Evolutionary conservation across 805 yeast species (phyloP).

Genomic region (Ogataea thermomethanolica): DNA sequence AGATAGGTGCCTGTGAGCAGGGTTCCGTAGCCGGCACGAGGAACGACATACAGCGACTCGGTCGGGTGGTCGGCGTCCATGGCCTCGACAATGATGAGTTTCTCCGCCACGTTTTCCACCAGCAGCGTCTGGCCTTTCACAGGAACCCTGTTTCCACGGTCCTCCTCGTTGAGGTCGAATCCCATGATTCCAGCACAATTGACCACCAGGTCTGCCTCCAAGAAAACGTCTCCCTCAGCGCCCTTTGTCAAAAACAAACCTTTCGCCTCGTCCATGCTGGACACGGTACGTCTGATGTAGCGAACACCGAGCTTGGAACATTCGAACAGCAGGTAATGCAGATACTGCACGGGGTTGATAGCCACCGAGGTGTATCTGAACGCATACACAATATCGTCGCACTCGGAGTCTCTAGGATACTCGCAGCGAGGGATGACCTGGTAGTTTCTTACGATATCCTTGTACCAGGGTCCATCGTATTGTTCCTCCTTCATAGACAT

Average conservation of each 20-base stretch:
- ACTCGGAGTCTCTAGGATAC: constrained; percentile 27
- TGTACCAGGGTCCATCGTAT: constrained; percentile 40
- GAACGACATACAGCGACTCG: constrained; percentile 56
- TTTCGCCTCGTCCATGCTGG: constrained; percentile 34
- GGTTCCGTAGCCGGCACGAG: constrained; percentile 65
- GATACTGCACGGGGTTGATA: constrained; percentile 54
- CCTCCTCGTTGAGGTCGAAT: constrained; percentile 41
- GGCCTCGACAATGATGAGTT: constrained; percentile 34
- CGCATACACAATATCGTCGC: constrained; percentile 40
- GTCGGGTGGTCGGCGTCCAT: constrained; percentile 32
- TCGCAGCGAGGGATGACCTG: constrained; percentile 29
- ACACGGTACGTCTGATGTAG: constrained; percentile 40
- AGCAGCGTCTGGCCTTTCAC: constrained; percentile 58
- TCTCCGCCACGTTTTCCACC: constrained; percentile 42
- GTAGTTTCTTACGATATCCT: constrained; percentile 35
- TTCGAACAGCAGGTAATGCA: constrained; percentile 47
- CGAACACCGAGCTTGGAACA: constrained; percentile 46
- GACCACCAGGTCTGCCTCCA: constrained; percentile 42
- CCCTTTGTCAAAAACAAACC: constrained; percentile 12
- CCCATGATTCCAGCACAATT: constrained; percentile 55
- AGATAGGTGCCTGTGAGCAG: constrained; percentile 52
- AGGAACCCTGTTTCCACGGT: constrained; percentile 42
- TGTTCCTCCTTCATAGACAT: constrained; percentile 24
- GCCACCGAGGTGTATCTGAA: constrained; percentile 58
- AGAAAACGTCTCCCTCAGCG: constrained; percentile 18